Evolutionary conservation across 768 basidiomycete genomes (phyloP).

Genomic region (Mycena metata): DNA sequence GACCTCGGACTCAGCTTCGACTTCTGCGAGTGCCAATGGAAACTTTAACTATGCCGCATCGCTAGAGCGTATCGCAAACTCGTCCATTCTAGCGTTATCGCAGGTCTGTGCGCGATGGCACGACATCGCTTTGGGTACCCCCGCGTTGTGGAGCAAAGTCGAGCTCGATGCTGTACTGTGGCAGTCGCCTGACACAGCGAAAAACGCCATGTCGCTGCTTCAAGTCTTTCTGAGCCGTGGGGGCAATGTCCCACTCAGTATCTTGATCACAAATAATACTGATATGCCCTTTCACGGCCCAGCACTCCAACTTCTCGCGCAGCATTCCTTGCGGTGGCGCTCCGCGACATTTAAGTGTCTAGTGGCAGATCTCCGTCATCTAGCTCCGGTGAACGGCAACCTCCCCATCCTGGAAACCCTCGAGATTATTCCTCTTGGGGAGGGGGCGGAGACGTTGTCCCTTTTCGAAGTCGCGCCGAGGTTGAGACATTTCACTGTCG

Average conservation of each 20-base stretch:
- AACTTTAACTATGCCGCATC: neutral
- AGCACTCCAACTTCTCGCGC: slow-evolving; percentile 1
- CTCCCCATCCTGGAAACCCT: slow-evolving; percentile 11
- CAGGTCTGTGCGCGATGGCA: slow-evolving; percentile 12
- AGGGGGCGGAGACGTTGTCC: neutral
- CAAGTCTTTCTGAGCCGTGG: neutral
- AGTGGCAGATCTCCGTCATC: neutral
- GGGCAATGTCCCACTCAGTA: neutral
- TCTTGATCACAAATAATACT: neutral
- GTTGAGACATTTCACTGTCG: neutral
- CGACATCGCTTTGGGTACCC: neutral
- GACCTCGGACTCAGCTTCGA: neutral
- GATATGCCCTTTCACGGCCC: neutral
- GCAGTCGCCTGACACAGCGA: neutral
- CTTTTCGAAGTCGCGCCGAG: slow-evolving; percentile 9
- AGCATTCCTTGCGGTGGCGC: slow-evolving; percentile 14
- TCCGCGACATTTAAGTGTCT: neutral
- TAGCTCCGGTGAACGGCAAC: neutral
- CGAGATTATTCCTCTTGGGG: neutral
- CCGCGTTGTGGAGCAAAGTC: slow-evolving; percentile 7
- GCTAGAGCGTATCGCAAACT: too few species aligned
- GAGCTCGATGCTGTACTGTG: slow-evolving; percentile 1
- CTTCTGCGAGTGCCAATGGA: neutral
- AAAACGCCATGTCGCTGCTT: slow-evolving; percentile 1
- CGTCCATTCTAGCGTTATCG: neutral